Base-by-base conservation (phyloP, 371 early-diverging fungal species). In the Fennellomyces sp. region DNA sequence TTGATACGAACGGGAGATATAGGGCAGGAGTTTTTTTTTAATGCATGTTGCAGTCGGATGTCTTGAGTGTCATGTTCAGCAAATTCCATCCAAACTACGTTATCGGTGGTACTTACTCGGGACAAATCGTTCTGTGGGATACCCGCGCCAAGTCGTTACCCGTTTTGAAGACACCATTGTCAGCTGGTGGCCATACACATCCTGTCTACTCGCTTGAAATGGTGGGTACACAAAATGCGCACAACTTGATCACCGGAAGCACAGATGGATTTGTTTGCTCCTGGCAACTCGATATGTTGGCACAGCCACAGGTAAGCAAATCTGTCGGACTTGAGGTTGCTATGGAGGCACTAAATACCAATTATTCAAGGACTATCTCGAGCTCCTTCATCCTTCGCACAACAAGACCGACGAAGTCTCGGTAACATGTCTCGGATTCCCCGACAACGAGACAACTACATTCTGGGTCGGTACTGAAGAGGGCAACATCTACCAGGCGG, bases 391-490 rank as follows among this genome's bases (percentile, higher is more conserved):
- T 68, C 83, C 89, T 12, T 67, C 85, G 13, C 91, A 93, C 65
- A 76, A 83, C 30, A 89, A 90, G 63, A 94, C 94, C 11, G 94
- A 95, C 63, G 98, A 97, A 70, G 92, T 97, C 17, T 89, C 96
- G 0, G 87, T 95, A 12, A 96, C 98, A 0, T 80, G 88, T 26
- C 66, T 96, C 39, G 96, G 88, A 30, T 96, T 97, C 81, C 94
- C 95, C 15, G 88, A 89, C 64, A 91, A 91, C 66, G 98, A 98
- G 69, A 92, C 94, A 2, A 81, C 94, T 2, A 86, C 92, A 0
- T 97, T 96, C 68, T 92, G 92, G 88, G 91, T 94, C n/a, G 98
- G 98, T 29, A 97, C 97, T 0, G 97, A 97, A 66, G 97, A 97
- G 64, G 97, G 98, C 51, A 83, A 77, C 63, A 81, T 95, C 0